Base-by-base conservation (phyloP, 768 basidiomycete genomes). In the Mycena alexandri region DNA sequence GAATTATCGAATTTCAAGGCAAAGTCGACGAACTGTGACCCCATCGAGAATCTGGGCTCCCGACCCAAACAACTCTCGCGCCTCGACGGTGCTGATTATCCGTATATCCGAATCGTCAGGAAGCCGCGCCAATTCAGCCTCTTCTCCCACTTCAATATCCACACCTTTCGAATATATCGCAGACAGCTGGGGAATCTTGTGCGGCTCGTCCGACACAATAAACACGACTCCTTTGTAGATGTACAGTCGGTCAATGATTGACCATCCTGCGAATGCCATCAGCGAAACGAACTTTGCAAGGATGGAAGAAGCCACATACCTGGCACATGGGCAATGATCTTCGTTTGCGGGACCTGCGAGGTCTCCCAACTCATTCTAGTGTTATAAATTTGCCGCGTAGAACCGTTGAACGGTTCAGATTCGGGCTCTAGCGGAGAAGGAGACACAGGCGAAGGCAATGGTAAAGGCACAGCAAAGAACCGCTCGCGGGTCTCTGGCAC, bases 211-310 rank as follows among this genome's bases (percentile, higher is more conserved):
- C 4, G 91, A 87, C 46, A 98, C 94, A 70, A 97, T 83, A 75
- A 90, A 95, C 42, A 93, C 85, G 9, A 92, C 90, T 50, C 94
- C 94, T 70, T 95, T 93, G 72, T 89, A 81, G 62, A 95, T 78
- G 75, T 93, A 97, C 12, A 97, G 83, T 62, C 85, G 87, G 79
- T 96, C 93, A 67, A 95, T 90, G 57, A 96, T 89, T 2, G 95
- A 94, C 95, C 36, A 60, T 48, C 25, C 61, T 60, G 56, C 46
- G 24, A 17, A 22, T 21, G 9, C 12, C 46, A 9, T 42, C 25
- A 51, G 43, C 38, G 10, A 38, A 38, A 38, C 5, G 10, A 24
- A 42, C 29, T 57, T n/a, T 9, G 25, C 3, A 52, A 6, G 36
- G 19, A 22, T 16, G 17, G 19, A 19, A 1, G 10, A 1, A 33